Conservation (phyloP, 805 yeast species). For the Ogataea ganodermae region DNA sequence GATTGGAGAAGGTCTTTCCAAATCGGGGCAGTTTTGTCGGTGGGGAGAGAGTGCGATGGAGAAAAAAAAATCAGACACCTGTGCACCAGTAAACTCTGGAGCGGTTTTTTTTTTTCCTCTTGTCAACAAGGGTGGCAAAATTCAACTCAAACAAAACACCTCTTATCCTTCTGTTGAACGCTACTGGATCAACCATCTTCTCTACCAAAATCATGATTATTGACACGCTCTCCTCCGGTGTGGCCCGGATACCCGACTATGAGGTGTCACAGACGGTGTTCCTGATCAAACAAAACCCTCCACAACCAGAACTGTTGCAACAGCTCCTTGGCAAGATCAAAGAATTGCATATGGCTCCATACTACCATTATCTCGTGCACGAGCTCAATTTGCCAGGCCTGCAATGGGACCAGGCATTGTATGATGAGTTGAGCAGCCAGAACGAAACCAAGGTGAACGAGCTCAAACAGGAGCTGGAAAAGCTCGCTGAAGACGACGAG, state of each 20-base stretch:
- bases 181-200: background rate
- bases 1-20: slow-evolving; percentile 1
- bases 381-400: slow-evolving; percentile 43
- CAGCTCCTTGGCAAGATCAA: slow-evolving; percentile 56
- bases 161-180: background rate
- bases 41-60: background rate
- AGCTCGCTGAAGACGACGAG: slow-evolving; percentile 68
- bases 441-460: slow-evolving; percentile 59
- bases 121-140: background rate
- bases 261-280: slow-evolving; percentile 80
- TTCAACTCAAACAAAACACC: background rate
- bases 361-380: slow-evolving; percentile 66
- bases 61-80: background rate
- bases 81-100: background rate
- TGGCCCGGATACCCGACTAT: slow-evolving; percentile 75
- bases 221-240: slow-evolving; percentile 47
- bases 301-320: slow-evolving; percentile 38
- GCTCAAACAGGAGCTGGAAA: slow-evolving; percentile 55
- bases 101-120: background rate
- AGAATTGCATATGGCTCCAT: slow-evolving; percentile 73
- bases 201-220: slow-evolving; percentile 26
- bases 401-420: slow-evolving; percentile 62
- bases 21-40: slow-evolving; percentile 10
- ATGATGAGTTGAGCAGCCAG: slow-evolving; percentile 47
- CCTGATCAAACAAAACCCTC: slow-evolving; percentile 44